Percentiles rank a stretch among this genome's conserved stretches.
These are phyloP conservation scores for Tagetes erecta DNA, from an alignment of 129 eudicot species.

Conservation along the genomic window DNA sequence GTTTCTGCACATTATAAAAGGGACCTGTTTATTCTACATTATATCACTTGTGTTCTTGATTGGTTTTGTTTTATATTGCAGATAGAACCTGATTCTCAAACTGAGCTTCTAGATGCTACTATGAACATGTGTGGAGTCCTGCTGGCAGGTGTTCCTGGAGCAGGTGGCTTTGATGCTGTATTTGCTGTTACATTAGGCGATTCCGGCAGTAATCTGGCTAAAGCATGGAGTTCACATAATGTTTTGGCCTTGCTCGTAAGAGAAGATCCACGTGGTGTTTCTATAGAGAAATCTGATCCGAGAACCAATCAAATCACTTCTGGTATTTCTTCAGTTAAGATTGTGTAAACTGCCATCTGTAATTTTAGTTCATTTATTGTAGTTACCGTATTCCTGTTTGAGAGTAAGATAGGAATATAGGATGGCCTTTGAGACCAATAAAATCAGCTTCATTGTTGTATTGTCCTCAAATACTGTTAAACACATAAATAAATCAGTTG, in stretches of 20 bases:
- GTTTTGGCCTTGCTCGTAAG: slow-evolving; percentile 87
- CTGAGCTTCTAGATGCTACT: slow-evolving; percentile 76
- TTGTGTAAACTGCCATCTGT: background rate
- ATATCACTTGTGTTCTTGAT: slow-evolving; percentile 10
- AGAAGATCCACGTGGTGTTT: slow-evolving; percentile 93
- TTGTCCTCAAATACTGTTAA: slow-evolving; percentile 15
- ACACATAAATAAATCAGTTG: slow-evolving; percentile 18
- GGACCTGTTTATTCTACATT: slow-evolving; percentile 1
- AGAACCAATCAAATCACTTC: slow-evolving; percentile 38
- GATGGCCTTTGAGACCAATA: slow-evolving; percentile 19
- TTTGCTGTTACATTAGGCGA: slow-evolving; percentile 82
- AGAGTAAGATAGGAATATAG: slow-evolving; percentile 22
- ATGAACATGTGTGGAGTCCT: slow-evolving; percentile 82
- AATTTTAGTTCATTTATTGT: background rate
- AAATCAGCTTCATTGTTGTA: slow-evolving; percentile 32
- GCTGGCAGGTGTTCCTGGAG: slow-evolving; percentile 98
- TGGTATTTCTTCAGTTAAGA: background rate
- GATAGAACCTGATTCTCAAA: slow-evolving; percentile 95
- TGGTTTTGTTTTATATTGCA: slow-evolving; percentile 36
- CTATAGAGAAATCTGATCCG: slow-evolving; percentile 74
- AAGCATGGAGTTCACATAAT: slow-evolving; percentile 67
- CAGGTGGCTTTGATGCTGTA: slow-evolving; percentile 98
- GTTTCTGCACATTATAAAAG: background rate
- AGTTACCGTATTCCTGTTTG: background rate
- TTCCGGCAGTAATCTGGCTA: slow-evolving; percentile 49